Conservation (phyloP, 2,329 filamentous ascomycete species). For the Sporothrix sp. region DNA sequence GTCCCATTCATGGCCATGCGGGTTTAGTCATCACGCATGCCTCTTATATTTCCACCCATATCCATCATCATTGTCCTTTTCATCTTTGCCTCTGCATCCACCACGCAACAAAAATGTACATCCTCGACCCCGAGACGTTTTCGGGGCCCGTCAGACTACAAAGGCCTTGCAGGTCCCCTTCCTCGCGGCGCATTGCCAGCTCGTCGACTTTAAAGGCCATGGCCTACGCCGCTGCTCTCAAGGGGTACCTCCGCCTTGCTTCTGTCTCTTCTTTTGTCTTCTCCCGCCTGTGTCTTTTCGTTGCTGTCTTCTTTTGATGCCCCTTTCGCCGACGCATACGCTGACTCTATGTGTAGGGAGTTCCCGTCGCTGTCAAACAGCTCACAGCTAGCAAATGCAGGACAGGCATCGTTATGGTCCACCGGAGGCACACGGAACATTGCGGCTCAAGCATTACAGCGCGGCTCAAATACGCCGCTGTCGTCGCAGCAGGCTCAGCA, state of each 20-base stretch:
- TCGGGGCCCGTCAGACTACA: constrained; percentile 8
- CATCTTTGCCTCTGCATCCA: not conserved
- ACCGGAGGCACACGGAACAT: constrained; percentile 39
- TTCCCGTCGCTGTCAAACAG: constrained; percentile 58
- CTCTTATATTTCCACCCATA: not conserved
- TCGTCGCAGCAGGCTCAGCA: constrained; percentile 42
- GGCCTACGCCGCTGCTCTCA: constrained; percentile 14
- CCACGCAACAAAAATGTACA: not conserved
- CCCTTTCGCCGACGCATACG: not conserved
- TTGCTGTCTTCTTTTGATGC: not conserved
- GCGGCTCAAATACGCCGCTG: constrained; percentile 42
- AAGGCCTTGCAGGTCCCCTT: constrained; percentile 11
- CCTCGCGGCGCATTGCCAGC: constrained; percentile 8
- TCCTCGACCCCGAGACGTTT: constrained; percentile 8
- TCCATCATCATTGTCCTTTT: not conserved
- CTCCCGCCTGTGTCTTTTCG: not conserved
- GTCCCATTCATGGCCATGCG: too few species aligned
- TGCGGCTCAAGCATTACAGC: constrained; percentile 36
- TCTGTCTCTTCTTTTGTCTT: not conserved
- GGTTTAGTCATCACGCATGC: constrained; percentile 1
- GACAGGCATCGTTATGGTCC: constrained; percentile 46
- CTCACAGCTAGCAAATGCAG: constrained; percentile 41
- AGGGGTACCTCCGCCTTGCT: constrained; percentile 8
- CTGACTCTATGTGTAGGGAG: constrained; percentile 38
- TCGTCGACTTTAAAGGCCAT: not conserved